Evolutionary conservation across 2,329 filamentous ascomycete species (phyloP).

Genomic region (Phialophora verrucosa): DNA sequence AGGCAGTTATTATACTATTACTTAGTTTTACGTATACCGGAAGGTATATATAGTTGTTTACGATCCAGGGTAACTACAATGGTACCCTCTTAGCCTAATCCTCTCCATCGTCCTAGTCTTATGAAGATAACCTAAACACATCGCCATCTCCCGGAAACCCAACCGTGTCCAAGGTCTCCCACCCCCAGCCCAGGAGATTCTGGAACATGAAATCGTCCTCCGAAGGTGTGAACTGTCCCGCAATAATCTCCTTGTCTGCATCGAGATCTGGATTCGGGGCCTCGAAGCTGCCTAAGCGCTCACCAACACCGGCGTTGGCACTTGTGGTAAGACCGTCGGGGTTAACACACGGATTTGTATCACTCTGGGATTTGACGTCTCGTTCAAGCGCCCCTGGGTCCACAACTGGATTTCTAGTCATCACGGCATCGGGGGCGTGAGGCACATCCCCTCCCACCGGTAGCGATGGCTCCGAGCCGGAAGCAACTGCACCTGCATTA

Average conservation of each 20-base stretch:
- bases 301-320: not conserved
- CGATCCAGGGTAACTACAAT: too few species aligned
- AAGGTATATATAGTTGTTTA: too few species aligned
- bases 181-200: slow-evolving; percentile 35
- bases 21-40: too few species aligned
- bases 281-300: not conserved
- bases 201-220: slow-evolving; percentile 36
- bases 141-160: slow-evolving; percentile 30
- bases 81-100: not conserved
- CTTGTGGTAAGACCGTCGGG: not conserved
- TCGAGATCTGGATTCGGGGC: not conserved
- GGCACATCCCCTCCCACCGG: not conserved
- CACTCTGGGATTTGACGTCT: not conserved
- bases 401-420: not conserved
- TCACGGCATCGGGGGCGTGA: not conserved
- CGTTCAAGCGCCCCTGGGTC: not conserved
- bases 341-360: not conserved
- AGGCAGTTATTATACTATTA: too few species aligned
- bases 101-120: slow-evolving; percentile 13
- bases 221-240: slow-evolving; percentile 29
- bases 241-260: not conserved
- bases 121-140: slow-evolving; percentile 19
- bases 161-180: slow-evolving; percentile 38
- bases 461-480: too few species aligned
- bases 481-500: not conserved